Base-by-base conservation (phyloP, 2,329 filamentous ascomycete genomes). In the Gaeumannomyces tritici region DNA sequence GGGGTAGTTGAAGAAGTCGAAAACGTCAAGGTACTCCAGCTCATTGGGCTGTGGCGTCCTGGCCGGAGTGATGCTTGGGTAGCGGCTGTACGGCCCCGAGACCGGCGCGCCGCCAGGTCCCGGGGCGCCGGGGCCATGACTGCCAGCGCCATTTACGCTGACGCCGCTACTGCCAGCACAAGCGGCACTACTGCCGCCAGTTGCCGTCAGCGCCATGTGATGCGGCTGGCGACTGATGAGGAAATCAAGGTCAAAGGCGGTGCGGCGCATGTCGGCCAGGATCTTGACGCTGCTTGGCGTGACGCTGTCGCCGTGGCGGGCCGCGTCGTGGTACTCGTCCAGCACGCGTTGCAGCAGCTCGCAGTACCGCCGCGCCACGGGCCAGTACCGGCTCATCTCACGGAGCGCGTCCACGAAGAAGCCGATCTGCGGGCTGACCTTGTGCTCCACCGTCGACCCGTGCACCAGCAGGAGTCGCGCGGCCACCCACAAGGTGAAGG, bases 1-100 rank as follows among this genome's bases (percentile, higher is more conserved):
- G 1, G 93, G 93, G 62, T 96, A 86, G 71, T 96, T 96, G 80
- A 96, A 97, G 71, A 96, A 96, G 68, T 95, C 91, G 72, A 97
- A 96, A 0, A 96, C 90, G 69, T 96, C 92, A 3, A 96, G 79
- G 71, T 96, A 96, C 72, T 96, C 93, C 4, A 96, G 79, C 70
- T 96, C 91, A 67, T 95, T 91, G 1, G 89, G 84, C 12, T 86
- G 89, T 0, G 90, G 89, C 33, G 87, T 89, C 65, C 85, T 83
- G 1, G 83, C 82, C 1, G 86, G 85, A 0, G 86, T 87, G 27
- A 79, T 75, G 67, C 79, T 83, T 3, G 80, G 76, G 57, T 83
- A 67, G 3, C 81, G 76, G 61, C 78, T 81, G 18, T 75, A 72
- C 1, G 70, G 66, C 9, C 71, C 66, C 64, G 67, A 63, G 65